phyloP scores from a whole-genome alignment of 352 stramenopile species.

The Globisporangium okanoganense region DNA sequence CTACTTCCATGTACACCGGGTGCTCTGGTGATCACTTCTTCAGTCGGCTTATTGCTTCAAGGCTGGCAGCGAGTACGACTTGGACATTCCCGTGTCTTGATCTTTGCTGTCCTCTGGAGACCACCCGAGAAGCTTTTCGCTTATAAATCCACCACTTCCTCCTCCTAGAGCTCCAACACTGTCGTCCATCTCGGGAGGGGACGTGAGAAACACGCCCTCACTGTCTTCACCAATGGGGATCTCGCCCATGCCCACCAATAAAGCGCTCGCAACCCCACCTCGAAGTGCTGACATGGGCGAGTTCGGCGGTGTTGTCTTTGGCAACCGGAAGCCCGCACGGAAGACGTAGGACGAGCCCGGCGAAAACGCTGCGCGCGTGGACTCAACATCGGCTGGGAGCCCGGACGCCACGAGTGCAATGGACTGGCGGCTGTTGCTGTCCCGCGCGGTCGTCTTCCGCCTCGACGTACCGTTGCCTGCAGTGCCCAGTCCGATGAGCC shows the following conservation, averaged over 20 bases:
- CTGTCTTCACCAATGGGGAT: slow-evolving; percentile 14
- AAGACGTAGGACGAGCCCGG: slow-evolving; percentile 40
- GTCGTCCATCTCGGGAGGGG: slow-evolving; percentile 18
- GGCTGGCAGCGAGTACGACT: slow-evolving; percentile 50
- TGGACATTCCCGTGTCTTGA: slow-evolving; percentile 28
- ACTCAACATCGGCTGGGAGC: slow-evolving; percentile 25
- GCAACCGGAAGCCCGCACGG: slow-evolving; percentile 52
- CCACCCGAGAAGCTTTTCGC: slow-evolving; percentile 38
- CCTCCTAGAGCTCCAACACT: background rate
- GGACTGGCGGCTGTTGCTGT: slow-evolving; percentile 16
- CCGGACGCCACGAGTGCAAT: slow-evolving; percentile 27
- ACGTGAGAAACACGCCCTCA: slow-evolving; percentile 9
- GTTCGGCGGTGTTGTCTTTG: slow-evolving; percentile 36
- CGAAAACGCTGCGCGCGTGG: slow-evolving; percentile 32
- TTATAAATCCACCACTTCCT: slow-evolving; percentile 9
- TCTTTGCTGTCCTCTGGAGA: slow-evolving; percentile 24
- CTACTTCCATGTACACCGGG: too few relatives aligned
- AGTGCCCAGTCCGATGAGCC: slow-evolving; percentile 23
- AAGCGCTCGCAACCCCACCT: background rate
- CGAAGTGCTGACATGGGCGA: slow-evolving; percentile 12
- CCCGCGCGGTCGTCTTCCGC: slow-evolving; percentile 23
- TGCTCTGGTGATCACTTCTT: background rate
- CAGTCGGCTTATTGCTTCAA: slow-evolving; percentile 27
- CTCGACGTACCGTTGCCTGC: slow-evolving; percentile 17
- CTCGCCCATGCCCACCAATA: slow-evolving; percentile 5